Evolutionary conservation across 306 rosid species (phyloP).

Genomic region (apple (Malus domestica)): ASM211411v1 NC_041798.1:40275501-40276000

Average conservation of each 20-base stretch:
- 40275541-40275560: not conserved
- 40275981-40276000: constrained; percentile 17
- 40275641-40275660: not conserved
- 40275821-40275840: not conserved
- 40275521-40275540: too few species aligned
- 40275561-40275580: not conserved
- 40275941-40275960: too few species aligned
- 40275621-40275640: not conserved
- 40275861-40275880: too few species aligned
- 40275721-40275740: not conserved
- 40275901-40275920: too few species aligned
- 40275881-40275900: too few species aligned
- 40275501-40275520: too few species aligned
- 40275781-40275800: not conserved
- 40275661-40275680: constrained; percentile 2
- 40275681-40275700: not conserved
- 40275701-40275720: not conserved
- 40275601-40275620: not conserved
- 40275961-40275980: not conserved
- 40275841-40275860: too few species aligned
- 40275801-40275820: not conserved
- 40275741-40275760: not conserved
- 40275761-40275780: not conserved
- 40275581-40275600: not conserved
- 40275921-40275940: too few species aligned